These are phyloP conservation scores for Castanea sativa DNA, from an alignment of 306 rosid species.

Conservation along the genomic window DNA sequence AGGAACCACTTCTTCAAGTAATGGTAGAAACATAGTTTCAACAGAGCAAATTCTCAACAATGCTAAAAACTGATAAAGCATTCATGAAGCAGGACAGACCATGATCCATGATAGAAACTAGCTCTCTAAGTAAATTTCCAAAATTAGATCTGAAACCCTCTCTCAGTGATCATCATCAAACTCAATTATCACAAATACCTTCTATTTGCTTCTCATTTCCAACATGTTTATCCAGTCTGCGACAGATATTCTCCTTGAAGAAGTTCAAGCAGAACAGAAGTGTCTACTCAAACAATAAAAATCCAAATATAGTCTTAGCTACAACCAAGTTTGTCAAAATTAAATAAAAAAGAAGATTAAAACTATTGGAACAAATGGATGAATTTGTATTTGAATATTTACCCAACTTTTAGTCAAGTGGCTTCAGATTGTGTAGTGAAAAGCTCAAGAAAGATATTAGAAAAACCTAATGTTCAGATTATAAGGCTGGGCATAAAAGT, in stretches of 20 bases:
- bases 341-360: constrained; percentile 5
- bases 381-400: not conserved
- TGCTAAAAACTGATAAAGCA: not conserved
- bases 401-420: not conserved
- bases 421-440: constrained; percentile 2
- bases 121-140: not conserved
- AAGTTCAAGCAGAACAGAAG: not conserved
- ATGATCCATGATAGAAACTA: not conserved
- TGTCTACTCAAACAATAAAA: not conserved
- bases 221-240: not conserved
- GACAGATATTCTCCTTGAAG: no score
- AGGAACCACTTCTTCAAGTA: constrained; percentile 11
- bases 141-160: not conserved
- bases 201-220: not conserved
- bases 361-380: constrained; percentile 11
- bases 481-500: not conserved
- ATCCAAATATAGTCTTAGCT: constrained; percentile 2
- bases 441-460: not conserved
- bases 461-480: not conserved
- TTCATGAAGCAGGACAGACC: not conserved
- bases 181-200: not conserved
- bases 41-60: not conserved
- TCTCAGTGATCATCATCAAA: not conserved
- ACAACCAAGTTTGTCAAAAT: constrained; percentile 7
- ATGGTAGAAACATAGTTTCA: not conserved